Evolutionary conservation across 2,329 filamentous ascomycete genomes (phyloP).

Genomic region (Penicillium sp.): DNA sequence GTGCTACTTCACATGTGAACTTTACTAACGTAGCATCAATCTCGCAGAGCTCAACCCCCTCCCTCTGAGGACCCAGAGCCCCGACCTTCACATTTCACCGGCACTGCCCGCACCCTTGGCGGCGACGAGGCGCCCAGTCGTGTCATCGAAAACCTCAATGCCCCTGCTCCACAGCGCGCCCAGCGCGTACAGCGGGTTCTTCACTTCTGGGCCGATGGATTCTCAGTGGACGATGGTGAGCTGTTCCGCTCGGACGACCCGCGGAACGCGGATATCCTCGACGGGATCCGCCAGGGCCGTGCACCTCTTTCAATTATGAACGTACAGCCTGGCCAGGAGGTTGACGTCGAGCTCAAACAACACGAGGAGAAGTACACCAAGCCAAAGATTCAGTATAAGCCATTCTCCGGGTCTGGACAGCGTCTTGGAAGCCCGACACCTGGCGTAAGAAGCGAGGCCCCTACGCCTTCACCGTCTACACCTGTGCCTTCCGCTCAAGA

Average conservation of each 20-base stretch:
- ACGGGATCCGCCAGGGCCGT: constrained; percentile 64
- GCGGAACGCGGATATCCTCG: constrained; percentile 61
- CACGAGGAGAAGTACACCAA: constrained; percentile 65
- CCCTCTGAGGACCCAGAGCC: constrained; percentile 47
- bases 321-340: constrained; percentile 63
- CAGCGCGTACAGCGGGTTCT: constrained; percentile 60
- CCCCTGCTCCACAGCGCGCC: constrained; percentile 43
- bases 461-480: constrained; percentile 31
- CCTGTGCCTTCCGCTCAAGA: constrained; percentile 23
- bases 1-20: neutral
- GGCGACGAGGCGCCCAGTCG: constrained; percentile 64
- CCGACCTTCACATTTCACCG: constrained; percentile 55
- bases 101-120: constrained; percentile 65
- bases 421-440: constrained; percentile 66
- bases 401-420: constrained; percentile 62
- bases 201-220: constrained; percentile 67
- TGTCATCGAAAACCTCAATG: constrained; percentile 55
- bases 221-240: constrained; percentile 67
- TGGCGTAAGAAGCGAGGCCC: constrained; percentile 44
- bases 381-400: constrained; percentile 66
- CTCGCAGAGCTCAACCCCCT: constrained; percentile 32
- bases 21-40: neutral
- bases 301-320: constrained; percentile 66
- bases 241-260: constrained; percentile 66
- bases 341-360: constrained; percentile 66